These are phyloP conservation scores for Phaeotremella skinneri DNA, from an alignment of 768 basidiomycete genomes.

Conservation along the genomic window DNA sequence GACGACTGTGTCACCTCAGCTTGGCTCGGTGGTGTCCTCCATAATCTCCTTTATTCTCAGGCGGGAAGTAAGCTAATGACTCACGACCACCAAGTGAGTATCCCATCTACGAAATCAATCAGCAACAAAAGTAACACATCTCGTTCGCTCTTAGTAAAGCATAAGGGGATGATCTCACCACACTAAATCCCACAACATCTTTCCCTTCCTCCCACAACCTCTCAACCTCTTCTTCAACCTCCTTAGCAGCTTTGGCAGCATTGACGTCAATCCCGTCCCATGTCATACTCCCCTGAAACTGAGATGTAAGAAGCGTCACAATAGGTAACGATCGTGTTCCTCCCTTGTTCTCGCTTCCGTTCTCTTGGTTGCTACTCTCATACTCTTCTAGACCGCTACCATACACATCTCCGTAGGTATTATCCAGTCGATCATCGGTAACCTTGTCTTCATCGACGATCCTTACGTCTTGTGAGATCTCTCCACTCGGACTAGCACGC, in stretches of 20 bases:
- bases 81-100: conserved; percentile 48
- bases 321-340: conserved; percentile 24
- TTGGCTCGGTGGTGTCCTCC: not conserved
- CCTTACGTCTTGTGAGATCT: not conserved
- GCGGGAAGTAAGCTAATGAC: too few species aligned
- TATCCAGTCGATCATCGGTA: too few species aligned
- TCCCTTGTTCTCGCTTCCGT: not conserved
- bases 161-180: conserved; percentile 18
- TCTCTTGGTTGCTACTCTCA: not conserved
- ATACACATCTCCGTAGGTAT: too few species aligned
- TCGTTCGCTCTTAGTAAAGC: not conserved
- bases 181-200: conserved; percentile 27
- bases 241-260: conserved; percentile 33
- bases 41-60: too few species aligned
- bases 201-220: conserved; percentile 31
- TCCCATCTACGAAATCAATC: conserved; percentile 31
- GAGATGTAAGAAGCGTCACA: too few species aligned
- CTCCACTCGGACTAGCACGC: conserved; percentile 1
- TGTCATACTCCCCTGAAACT: conserved; percentile 33
- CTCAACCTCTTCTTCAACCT: conserved; percentile 42
- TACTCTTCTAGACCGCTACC: too few species aligned
- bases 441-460: not conserved
- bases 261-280: conserved; percentile 50
- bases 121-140: not conserved
- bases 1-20: conserved; percentile 25